Base-by-base conservation (phyloP, 2,329 filamentous ascomycete species). In the Calonectria honghensis region DNA sequence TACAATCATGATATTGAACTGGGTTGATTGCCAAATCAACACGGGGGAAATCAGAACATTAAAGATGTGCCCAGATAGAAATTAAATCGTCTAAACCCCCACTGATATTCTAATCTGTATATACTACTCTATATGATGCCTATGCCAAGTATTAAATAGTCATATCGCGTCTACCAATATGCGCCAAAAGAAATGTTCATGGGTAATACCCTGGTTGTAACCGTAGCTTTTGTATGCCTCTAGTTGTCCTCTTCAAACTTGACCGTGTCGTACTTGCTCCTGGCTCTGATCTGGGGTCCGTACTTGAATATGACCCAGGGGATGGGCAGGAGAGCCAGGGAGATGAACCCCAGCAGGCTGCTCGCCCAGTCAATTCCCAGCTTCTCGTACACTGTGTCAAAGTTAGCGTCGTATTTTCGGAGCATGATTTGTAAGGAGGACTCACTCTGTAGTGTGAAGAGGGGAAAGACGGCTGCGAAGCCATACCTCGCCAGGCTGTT, bases 381-480 rank as follows among this genome's bases (percentile, higher is more conserved):
- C 4, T 78, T 82, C 7, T 82, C 70, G 54, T 88, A 89, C 86
- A 89, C 86, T 87, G 11, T 0, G 14, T 7, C 1, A 6, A 52
- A 0, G 72, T 83, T 63, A 82, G 79, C 39, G 35, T 64, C 41
- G 10, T 9, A 0, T 24, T 0, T 2, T 45, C 0, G 20, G 16
- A 39, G 6, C 11, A 16, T 4, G 16, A 16, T 16, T 16, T 39
- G 18, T 20, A 18, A n/a, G 18, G 41, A 18, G 41, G 39, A 83
- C 87, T 81, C 78, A 89, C 88, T 90, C 73, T 91, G 90, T 1
- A 93, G 83, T 0, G 90, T 89, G 76, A 93, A 93, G 0, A 93
- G 81, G 0, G 92, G 92, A 70, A 93, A 93, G 0, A 86, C 88
- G 1, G 88, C 89, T 0, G 89, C 90, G 10, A 93, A 85, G 0